Evolutionary conservation across 2,329 filamentous ascomycete species (phyloP), one percentile per base, ranked within the genome.

Genomic region (Xylaria sp.): DNA sequence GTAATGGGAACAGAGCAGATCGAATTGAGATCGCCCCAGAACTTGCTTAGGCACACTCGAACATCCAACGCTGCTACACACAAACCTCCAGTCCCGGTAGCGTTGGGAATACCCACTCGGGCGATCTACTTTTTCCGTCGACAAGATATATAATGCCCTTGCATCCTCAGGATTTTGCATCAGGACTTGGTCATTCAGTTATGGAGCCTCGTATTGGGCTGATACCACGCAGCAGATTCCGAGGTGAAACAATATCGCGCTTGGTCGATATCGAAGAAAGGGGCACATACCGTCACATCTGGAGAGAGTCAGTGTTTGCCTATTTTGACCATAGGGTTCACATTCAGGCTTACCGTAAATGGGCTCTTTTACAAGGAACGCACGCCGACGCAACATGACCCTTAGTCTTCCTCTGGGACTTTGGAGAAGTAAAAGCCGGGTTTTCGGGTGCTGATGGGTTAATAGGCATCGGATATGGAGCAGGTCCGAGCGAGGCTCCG

Each of bases 301-400:
- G 58, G 47, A 65, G 54, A 62, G 63, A 58, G 71, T 79, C 70
- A 79, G 73, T 66, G 57, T 42, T 48, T 58, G 54, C 39, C 1
- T 10, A 42, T 34, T 16, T 52, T 18, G 57, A 59, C 23, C 42
- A 64, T 65, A 52, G n/a, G 49, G 35, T 30, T 18, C 57, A 58
- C 54, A 51, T 56, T 52, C 13, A n/a, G 59, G 67, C 78, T 71
- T 75, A 86, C 83, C 85, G 80, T 64, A 94, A 80, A 81, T 94
- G 90, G 44, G 90, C 90, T 73, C 85, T 86, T 72, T 93, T 93
- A 77, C 90, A 94, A 61, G 91, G 91, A 66, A 93, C 87, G 72
- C 90, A 94, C 30, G 90, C 90, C 42, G 89, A 92, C 54, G 89
- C 89, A 56, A 93, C 90, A 76, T 94, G 90, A 11, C 89, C 88